Evolutionary conservation across 2,329 filamentous ascomycete species (phyloP).

Genomic region (Xenosphaeropsis pyriputrescens): DNA sequence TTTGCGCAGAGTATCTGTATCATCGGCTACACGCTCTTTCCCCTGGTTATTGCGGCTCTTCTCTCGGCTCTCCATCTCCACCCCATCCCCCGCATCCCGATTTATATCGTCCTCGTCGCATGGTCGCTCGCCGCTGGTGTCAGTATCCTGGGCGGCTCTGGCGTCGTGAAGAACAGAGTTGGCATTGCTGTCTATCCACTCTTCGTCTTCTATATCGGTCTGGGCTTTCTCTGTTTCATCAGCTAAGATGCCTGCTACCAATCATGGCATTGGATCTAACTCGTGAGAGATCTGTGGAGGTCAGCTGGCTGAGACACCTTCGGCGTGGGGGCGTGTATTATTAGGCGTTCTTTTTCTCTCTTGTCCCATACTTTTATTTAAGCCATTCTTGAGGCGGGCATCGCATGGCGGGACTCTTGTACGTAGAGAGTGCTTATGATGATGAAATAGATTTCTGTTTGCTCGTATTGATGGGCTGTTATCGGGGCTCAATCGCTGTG

Average conservation of each 20-base stretch:
- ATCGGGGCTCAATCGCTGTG: no score
- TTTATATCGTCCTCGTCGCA: slow-evolving; percentile 75
- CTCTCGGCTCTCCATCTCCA: slow-evolving; percentile 73
- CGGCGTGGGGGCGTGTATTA: no score
- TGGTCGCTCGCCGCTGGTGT: slow-evolving; percentile 95
- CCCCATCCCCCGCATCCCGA: slow-evolving; percentile 71
- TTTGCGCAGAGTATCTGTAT: slow-evolving; percentile 97
- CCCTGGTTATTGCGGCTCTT: slow-evolving; percentile 81
- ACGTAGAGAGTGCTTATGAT: no score
- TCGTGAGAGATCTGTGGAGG: no score
- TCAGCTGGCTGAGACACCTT: no score
- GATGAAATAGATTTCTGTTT: no score
- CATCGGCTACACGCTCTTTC: slow-evolving; percentile 96
- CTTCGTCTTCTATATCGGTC: slow-evolving; percentile 84
- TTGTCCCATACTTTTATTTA: no score
- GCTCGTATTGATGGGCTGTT: no score
- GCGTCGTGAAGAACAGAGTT: slow-evolving; percentile 88
- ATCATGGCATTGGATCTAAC: no score
- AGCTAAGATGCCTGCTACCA: slow-evolving; percentile 37
- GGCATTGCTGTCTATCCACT: slow-evolving; percentile 89
- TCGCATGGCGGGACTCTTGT: no score
- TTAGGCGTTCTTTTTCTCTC: no score
- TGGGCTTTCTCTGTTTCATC: slow-evolving; percentile 95
- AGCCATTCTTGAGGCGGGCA: no score
- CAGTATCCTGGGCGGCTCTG: slow-evolving; percentile 89